Evolutionary conservation across 2,329 filamentous ascomycete genomes (phyloP), one percentile per base, ranked within the genome.

Genomic region (Clarireedia homoeocarpa): DNA sequence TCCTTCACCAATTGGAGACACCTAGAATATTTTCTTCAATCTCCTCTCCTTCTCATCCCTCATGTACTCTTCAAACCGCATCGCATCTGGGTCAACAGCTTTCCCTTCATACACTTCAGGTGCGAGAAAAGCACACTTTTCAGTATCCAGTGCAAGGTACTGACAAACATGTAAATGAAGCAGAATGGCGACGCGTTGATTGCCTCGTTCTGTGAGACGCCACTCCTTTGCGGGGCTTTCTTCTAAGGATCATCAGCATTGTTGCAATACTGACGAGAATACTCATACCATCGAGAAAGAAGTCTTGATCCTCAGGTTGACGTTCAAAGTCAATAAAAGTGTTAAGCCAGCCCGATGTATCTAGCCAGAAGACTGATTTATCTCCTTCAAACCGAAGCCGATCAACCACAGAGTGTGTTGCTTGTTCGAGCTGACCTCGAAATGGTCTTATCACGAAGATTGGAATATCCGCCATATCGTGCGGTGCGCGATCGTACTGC

Each of bases 311-410:
- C 20, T 62, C 60, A 48, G 59, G 52, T n/a, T 56, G 53, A 6
- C 57, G 59, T 17, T 64, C 58, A 27, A 62, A 59, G 36, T 63
- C 56, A 14, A 62, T 44, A 38, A 65, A 61, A 12, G 63, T 63
- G 30, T 72, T 63, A 7, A 73, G 61, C 71, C 71, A 73, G 12
- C 70, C 71, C 5, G 70, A 70, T 6, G 71, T 73, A 56, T 73
- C 71, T 27, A 73, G 65, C 70, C 71, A 71, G 54, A 69, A 72
- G 2, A 71, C 63, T 2, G 64, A 61, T 24, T 62, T 67, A 54
- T 72, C 71, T 4, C 71, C 71, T 6, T 71, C 65, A 15, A 59
- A 63, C 39, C 66, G 65, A 42, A 73, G 57, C 23, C 64, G 63
- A 44, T 68, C 61, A 14, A 71, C 70, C 3, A 70, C 67, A 15